Evolutionary conservation across 208 protist species (phyloP).

Genomic region (Acanthamoeba healyi): DNA sequence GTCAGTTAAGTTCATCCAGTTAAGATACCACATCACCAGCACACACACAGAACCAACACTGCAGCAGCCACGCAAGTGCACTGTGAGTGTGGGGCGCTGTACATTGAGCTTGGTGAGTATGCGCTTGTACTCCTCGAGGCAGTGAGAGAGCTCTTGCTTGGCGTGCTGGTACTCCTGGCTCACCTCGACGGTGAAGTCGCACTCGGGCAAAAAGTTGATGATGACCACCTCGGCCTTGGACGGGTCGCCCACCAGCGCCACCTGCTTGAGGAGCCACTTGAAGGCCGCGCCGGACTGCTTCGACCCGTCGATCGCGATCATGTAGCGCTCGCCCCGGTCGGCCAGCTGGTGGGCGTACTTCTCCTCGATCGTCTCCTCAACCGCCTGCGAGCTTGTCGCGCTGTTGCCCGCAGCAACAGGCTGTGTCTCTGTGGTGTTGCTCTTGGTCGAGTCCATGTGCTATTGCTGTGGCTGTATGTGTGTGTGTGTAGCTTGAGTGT

Average conservation of each 20-base stretch:
- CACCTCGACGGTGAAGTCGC: slow-evolving; percentile 56
- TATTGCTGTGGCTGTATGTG: no score
- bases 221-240: slow-evolving; percentile 55
- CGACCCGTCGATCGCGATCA: slow-evolving; percentile 57
- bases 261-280: slow-evolving; percentile 70
- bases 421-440: no score
- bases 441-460: no score
- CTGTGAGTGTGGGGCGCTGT: neutral
- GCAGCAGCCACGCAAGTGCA: neutral
- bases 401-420: no score
- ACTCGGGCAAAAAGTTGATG: slow-evolving; percentile 66
- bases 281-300: slow-evolving; percentile 62
- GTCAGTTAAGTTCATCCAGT: no score
- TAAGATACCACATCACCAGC: neutral
- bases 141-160: slow-evolving; percentile 24
- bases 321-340: slow-evolving; percentile 61
- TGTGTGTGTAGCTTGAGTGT: no score
- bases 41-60: no score
- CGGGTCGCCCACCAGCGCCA: neutral
- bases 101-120: slow-evolving; percentile 19
- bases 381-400: neutral
- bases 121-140: slow-evolving; percentile 63
- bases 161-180: slow-evolving; percentile 71
- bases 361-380: slow-evolving; percentile 7
- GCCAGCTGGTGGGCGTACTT: slow-evolving; percentile 50